These are phyloP conservation scores for Pyrenophora seminiperda DNA, from an alignment of 2,329 filamentous ascomycete genomes.

Conservation along the genomic window DNA sequence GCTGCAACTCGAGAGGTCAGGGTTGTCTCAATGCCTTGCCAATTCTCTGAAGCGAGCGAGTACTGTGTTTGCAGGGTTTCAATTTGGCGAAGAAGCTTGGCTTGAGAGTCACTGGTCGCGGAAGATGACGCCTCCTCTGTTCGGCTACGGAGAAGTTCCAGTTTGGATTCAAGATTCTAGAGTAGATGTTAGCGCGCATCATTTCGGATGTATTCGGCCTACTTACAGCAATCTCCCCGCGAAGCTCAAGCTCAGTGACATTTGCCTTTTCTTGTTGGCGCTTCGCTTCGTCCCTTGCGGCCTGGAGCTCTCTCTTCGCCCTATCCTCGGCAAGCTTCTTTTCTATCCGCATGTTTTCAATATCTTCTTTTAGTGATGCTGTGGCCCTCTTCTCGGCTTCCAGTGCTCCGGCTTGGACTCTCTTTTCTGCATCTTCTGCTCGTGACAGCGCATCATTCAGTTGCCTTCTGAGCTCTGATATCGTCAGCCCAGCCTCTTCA, in stretches of 20 bases:
- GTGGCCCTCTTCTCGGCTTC: conserved; percentile 66
- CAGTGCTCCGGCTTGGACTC: conserved; percentile 69
- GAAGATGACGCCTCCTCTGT: conserved; percentile 90
- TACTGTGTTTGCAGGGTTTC: conserved; percentile 97
- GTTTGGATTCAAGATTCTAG: conserved; percentile 79
- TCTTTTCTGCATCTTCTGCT: conserved; percentile 69
- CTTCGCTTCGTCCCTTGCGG: conserved; percentile 73
- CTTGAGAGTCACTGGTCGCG: conserved; percentile 78
- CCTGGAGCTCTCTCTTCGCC: conserved; percentile 69
- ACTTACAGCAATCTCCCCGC: conserved; percentile 69
- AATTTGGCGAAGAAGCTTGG: conserved; percentile 88
- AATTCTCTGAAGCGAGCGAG: conserved; percentile 91
- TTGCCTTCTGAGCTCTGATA: conserved; percentile 72
- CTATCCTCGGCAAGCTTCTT: conserved; percentile 76
- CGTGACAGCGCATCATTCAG: conserved; percentile 70
- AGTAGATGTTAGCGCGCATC: conserved; percentile 27
- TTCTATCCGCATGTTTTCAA: conserved; percentile 72
- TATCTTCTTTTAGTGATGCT: conserved; percentile 64
- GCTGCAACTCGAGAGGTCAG: conserved; percentile 75
- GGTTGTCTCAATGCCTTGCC: conserved; percentile 93
- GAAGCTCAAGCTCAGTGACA: conserved; percentile 75
- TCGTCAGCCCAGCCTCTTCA: conserved; percentile 66
- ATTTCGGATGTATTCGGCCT: not conserved
- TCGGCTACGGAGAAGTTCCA: conserved; percentile 82
- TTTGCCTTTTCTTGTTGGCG: conserved; percentile 73